phyloP scores from a whole-genome alignment of 179 eudicot species.

The Gypsophila paniculata region DNA sequence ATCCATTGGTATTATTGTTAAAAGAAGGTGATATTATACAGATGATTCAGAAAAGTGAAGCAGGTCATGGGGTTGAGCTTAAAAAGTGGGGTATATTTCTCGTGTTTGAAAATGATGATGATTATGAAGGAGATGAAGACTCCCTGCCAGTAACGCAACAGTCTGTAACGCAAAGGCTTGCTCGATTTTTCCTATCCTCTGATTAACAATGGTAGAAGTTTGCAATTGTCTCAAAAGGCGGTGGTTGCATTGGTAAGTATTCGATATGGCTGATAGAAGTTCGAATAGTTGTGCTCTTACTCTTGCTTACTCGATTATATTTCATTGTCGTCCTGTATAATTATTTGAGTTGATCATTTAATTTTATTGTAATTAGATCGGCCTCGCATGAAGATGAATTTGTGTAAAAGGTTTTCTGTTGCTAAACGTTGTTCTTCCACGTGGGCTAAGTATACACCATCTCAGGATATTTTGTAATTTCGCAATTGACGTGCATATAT shows the following conservation, averaged over 20 bases:
- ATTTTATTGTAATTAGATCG: not conserved
- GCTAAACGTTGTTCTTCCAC: not conserved
- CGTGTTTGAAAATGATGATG: conserved; percentile 56
- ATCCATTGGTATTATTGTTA: conserved; percentile 36
- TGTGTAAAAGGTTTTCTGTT: not conserved
- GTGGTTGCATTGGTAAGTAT: not conserved
- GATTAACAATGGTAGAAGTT: not conserved
- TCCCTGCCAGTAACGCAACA: conserved; percentile 24
- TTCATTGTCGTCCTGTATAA: not conserved
- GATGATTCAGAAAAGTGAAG: conserved; percentile 17
- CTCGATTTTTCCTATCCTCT: conserved; percentile 29
- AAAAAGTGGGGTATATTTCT: conserved; percentile 42
- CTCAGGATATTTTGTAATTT: too few species aligned
- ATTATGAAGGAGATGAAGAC: conserved; percentile 45
- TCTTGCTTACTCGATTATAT: not conserved
- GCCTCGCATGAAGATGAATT: not conserved
- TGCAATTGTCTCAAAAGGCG: not conserved
- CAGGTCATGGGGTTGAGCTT: conserved; percentile 33
- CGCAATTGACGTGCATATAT: too few species aligned
- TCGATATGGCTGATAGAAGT: not conserved
- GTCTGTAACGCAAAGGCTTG: conserved; percentile 41
- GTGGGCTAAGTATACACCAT: not conserved
- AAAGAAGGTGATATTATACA: conserved; percentile 44
- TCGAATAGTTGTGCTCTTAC: not conserved
- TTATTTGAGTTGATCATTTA: not conserved